phyloP scores from a whole-genome alignment of 768 basidiomycete genomes.

The Tulasnella sp. region DNA sequence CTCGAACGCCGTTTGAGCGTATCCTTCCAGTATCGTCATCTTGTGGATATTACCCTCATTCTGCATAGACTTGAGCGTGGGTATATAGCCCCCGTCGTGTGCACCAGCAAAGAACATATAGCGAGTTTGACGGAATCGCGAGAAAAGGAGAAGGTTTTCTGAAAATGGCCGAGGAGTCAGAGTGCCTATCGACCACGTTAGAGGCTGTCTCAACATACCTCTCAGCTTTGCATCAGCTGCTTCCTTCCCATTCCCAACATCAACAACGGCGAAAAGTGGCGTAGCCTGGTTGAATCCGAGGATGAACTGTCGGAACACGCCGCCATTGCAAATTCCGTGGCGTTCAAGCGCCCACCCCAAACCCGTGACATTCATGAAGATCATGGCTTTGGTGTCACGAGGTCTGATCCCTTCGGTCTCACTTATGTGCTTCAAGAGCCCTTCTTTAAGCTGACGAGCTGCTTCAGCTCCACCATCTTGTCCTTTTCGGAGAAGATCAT shows the following conservation, averaged over 20 bases:
- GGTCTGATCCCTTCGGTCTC: neutral
- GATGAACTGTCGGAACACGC: slow-evolving; percentile 52
- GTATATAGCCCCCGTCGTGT: slow-evolving; percentile 64
- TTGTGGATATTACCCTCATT: slow-evolving; percentile 55
- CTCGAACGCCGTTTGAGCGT: neutral
- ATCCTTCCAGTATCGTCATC: slow-evolving; percentile 53
- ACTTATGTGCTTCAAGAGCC: neutral
- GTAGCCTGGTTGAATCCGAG: slow-evolving; percentile 60
- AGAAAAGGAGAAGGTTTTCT: slow-evolving; percentile 65
- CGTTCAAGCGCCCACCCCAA: neutral
- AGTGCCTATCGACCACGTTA: neutral
- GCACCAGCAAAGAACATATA: slow-evolving; percentile 49
- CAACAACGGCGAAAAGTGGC: slow-evolving; percentile 55
- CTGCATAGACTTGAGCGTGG: slow-evolving; percentile 50
- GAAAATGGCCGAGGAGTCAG: slow-evolving; percentile 1
- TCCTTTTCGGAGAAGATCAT: neutral
- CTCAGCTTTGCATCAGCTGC: slow-evolving; percentile 68
- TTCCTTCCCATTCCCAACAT: slow-evolving; percentile 63
- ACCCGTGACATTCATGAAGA: slow-evolving; percentile 2
- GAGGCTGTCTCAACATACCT: slow-evolving; percentile 34
- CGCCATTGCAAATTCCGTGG: slow-evolving; percentile 14
- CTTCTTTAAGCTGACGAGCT: neutral
- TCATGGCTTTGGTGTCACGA: neutral
- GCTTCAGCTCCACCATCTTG: slow-evolving; percentile 3
- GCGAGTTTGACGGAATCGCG: slow-evolving; percentile 49